These are phyloP conservation scores for Ophiocordyceps polyrhachis-furcata DNA, from an alignment of 2,329 filamentous ascomycete genomes.

Conservation along the genomic window DNA sequence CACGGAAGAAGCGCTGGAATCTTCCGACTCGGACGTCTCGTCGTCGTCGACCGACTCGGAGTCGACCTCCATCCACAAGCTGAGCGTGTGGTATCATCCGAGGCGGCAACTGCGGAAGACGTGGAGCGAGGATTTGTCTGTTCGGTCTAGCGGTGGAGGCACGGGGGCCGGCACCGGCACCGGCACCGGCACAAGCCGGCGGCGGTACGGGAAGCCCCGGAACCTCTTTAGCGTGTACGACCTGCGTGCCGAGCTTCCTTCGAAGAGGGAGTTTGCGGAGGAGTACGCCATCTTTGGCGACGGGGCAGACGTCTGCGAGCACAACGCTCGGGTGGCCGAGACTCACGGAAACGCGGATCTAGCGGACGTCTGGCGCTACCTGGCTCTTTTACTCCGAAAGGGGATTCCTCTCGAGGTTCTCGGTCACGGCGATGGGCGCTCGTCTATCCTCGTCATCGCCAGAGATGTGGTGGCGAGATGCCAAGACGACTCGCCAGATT, in stretches of 20 bases:
- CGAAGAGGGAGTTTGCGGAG: slow-evolving; percentile 56
- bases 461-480: slow-evolving; percentile 32
- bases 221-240: slow-evolving; percentile 60
- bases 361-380: slow-evolving; percentile 67
- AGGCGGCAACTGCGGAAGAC: slow-evolving; percentile 32
- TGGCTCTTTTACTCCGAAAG: slow-evolving; percentile 58
- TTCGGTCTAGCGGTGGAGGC: slow-evolving; percentile 40
- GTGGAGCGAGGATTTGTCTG: slow-evolving; percentile 36
- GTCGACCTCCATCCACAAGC: slow-evolving; percentile 41
- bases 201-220: slow-evolving; percentile 31
- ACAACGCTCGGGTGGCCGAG: slow-evolving; percentile 65
- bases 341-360: slow-evolving; percentile 53
- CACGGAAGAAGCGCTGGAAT: slow-evolving; percentile 30
- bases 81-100: slow-evolving; percentile 36
- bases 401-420: slow-evolving; percentile 54
- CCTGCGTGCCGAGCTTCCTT: slow-evolving; percentile 52
- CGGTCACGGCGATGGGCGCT: slow-evolving; percentile 29
- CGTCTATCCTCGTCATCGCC: slow-evolving; percentile 52
- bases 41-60: slow-evolving; percentile 41
- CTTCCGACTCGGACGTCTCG: slow-evolving; percentile 27
- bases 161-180: slow-evolving; percentile 31
- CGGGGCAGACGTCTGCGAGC: slow-evolving; percentile 59
- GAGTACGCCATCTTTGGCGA: slow-evolving; percentile 75
- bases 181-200: slow-evolving; percentile 32
- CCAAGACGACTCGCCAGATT: slow-evolving; percentile 5